Base-by-base conservation (phyloP, 2,329 filamentous ascomycete genomes). In the Fusarium veterinarium region DNA sequence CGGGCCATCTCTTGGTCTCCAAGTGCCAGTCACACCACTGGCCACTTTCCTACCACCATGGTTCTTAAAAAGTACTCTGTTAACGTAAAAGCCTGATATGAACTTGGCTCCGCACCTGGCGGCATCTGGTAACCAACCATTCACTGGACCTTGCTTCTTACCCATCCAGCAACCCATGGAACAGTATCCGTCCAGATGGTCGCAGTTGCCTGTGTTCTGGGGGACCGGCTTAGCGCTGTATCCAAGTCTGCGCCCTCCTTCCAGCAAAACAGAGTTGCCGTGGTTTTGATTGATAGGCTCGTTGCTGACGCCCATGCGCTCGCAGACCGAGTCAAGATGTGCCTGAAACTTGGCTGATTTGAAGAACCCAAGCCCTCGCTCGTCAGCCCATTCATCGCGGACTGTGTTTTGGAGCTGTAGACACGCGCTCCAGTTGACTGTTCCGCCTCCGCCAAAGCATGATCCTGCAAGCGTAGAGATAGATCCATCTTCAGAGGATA, bases 361-460 rank as follows among this genome's bases (percentile, higher is more conserved):
- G 19, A 60, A 60, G 30, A 60, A 60, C 3, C 17, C 20, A 14
- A 60, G 58, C 5, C 58, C 58, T 23, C 48, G 30, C 5, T 55
- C 11, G 23, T 60, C 37, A 16, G 58, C 48, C 58, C 58, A 60
- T 8, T 60, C 58, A 44, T 60, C 58, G 2, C 58, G 58, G 14
- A 60, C 58, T 16, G 9, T 60, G 19, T 60, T 60, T 12, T 44
- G 58, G 1, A 12, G 19, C 20, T 60, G 58, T 8, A 60, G 19
- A 2, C 30, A 35, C 2, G 58, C 58, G 30, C 58, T 60, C 58
- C 58, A 60, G 30, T 60, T 60, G 30, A 60, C 48, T 10, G 58
- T 60, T 37, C 58, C 58, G 9, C 58, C 58, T 30, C 58, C 58
- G 2, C 58, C 58, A 19, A 60, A 60, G 19, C 58, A 60, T 19